phyloP scores from a whole-genome alignment of 345 rosid species.

The Durio zibethinus region DNA sequence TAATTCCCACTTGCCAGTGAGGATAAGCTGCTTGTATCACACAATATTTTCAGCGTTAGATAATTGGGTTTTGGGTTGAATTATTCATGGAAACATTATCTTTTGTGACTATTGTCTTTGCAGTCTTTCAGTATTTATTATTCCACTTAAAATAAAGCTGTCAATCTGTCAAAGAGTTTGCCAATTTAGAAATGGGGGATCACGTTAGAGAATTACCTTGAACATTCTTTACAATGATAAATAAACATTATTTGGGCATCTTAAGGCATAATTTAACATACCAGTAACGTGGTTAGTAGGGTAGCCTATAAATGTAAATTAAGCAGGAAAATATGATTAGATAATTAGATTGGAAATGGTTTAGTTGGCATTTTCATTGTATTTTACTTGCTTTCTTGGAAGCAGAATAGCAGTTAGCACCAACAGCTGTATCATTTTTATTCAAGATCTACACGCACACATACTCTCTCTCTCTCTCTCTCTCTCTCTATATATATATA shows the following conservation, averaged over 20 bases:
- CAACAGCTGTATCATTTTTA: not conserved
- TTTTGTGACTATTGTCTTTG: not conserved
- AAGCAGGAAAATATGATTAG: not conserved
- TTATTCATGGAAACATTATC: not conserved
- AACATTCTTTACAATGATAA: not conserved
- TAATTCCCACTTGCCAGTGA: not conserved
- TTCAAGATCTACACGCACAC: too few relatives aligned
- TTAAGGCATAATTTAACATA: not conserved
- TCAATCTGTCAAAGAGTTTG: too few relatives aligned
- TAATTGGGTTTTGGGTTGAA: not conserved
- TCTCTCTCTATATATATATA: not conserved
- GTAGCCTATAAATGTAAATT: not conserved
- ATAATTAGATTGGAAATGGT: not conserved
- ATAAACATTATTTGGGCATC: not conserved
- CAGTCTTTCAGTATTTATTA: not conserved
- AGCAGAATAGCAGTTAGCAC: not conserved
- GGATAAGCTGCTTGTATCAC: not conserved
- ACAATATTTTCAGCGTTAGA: not conserved
- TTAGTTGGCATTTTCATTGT: not conserved
- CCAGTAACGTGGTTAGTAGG: not conserved
- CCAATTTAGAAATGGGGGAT: not conserved
- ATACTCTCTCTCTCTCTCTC: too few relatives aligned
- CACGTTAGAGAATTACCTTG: constrained; percentile 6
- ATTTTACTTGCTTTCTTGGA: not conserved
- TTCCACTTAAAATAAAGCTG: not conserved